A percentile compares a stretch with the other conserved stretches of the same genome.
These are phyloP conservation scores for Phycomyces blakesleeanus DNA, from an alignment of 192 early-diverging fungal genomes.

Conservation along the genomic window DNA sequence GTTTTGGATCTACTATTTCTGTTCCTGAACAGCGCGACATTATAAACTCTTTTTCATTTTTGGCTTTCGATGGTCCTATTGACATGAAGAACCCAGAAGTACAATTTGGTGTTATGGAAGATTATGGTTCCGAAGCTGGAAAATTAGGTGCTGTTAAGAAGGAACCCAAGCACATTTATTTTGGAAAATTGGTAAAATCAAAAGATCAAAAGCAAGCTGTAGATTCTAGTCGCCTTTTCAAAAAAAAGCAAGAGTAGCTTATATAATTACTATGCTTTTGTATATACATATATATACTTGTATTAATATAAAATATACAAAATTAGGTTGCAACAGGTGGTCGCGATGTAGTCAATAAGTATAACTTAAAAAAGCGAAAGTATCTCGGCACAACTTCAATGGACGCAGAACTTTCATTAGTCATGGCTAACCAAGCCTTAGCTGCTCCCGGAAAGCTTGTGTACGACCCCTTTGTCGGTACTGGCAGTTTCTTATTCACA, in stretches of 20 bases:
- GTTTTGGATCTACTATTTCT: constrained; percentile 72
- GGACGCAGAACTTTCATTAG: constrained; percentile 95
- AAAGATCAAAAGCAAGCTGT: too few relatives aligned
- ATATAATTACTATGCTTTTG: too few relatives aligned
- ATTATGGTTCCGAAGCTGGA: constrained; percentile 60
- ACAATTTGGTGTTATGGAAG: constrained; percentile 72
- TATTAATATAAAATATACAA: constrained; percentile 12
- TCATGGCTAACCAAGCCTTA: constrained; percentile 94
- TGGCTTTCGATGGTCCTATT: constrained; percentile 82
- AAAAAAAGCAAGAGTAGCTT: too few relatives aligned
- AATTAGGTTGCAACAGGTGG: constrained; percentile 71
- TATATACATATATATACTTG: too few relatives aligned
- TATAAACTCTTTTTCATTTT: constrained; percentile 82
- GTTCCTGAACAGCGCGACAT: constrained; percentile 69
- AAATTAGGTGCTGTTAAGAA: not conserved
- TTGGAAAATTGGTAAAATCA: constrained; percentile 63
- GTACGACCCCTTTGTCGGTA: constrained; percentile 97
- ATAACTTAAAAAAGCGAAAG: constrained; percentile 90
- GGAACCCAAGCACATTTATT: constrained; percentile 47
- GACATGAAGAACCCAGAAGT: constrained; percentile 76
- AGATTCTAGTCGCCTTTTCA: too few relatives aligned
- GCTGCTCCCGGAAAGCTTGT: constrained; percentile 69
- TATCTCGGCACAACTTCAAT: constrained; percentile 97
- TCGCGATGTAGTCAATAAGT: constrained; percentile 70
- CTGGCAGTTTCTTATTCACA: constrained; percentile 89